A percentile compares a stretch with the other conserved stretches of the same genome.
Evolutionary conservation across 2,329 filamentous ascomycete genomes (phyloP).

Genomic region (Cordyceps javanica): DNA sequence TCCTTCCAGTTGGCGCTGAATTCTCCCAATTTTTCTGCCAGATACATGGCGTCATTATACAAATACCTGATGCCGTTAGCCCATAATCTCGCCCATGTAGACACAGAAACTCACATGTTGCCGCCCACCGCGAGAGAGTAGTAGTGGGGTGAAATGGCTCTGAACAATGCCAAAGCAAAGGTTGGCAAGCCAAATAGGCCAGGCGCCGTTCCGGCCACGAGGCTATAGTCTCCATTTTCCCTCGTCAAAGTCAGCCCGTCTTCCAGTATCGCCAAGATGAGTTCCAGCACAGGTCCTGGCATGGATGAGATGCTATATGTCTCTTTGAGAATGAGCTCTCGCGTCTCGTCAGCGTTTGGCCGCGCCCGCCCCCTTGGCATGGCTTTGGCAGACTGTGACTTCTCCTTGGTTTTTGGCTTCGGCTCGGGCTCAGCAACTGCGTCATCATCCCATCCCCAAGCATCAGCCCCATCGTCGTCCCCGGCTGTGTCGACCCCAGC

Average conservation of each 20-base stretch:
- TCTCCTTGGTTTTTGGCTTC: background rate
- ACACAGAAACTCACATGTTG: conserved; percentile 49
- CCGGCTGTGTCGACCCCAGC: conserved; percentile 22
- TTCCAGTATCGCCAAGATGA: conserved; percentile 55
- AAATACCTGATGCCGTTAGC: conserved; percentile 43
- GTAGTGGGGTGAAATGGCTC: conserved; percentile 68
- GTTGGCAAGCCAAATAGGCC: conserved; percentile 68
- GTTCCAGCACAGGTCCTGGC: conserved; percentile 67
- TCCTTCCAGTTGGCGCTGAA: conserved; percentile 46
- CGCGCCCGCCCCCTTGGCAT: conserved; percentile 15
- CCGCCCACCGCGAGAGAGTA: conserved; percentile 58
- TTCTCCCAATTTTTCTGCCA: conserved; percentile 50
- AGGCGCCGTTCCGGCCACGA: conserved; percentile 60
- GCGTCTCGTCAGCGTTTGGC: conserved; percentile 30
- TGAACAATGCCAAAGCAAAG: conserved; percentile 69
- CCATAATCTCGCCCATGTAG: background rate
- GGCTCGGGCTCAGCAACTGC: conserved; percentile 19
- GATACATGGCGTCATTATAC: conserved; percentile 61
- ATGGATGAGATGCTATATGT: conserved; percentile 84
- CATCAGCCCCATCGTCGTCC: conserved; percentile 52
- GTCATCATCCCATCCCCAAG: conserved; percentile 82
- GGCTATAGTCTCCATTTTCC: conserved; percentile 44
- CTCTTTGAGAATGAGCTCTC: conserved; percentile 74
- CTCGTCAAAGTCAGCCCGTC: conserved; percentile 56
- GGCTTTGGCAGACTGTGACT: conserved; percentile 3